Conservation (phyloP, 2,329 filamentous ascomycete species). For the Davidsoniella australis region DNA sequence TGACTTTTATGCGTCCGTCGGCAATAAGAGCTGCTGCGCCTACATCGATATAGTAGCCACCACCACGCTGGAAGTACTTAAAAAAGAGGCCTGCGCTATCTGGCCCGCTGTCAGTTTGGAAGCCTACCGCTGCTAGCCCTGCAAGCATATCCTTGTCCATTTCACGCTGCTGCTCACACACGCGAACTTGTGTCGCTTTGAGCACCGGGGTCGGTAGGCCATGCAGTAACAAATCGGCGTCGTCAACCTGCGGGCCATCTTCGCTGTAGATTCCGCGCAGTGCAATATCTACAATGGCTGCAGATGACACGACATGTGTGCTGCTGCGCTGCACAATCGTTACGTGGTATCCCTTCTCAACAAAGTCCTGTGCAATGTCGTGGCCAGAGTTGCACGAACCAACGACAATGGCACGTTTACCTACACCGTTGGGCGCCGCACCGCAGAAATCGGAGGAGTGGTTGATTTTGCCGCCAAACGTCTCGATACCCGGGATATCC, state of each 20-base stretch:
- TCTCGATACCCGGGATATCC: slow-evolving; percentile 34
- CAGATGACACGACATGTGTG: slow-evolving; percentile 45
- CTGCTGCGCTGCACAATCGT: slow-evolving; percentile 54
- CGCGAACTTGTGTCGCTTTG: slow-evolving; percentile 38
- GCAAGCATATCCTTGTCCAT: slow-evolving; percentile 24
- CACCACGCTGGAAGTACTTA: slow-evolving; percentile 49
- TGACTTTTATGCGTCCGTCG: slow-evolving; percentile 46
- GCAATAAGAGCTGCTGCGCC: slow-evolving; percentile 44
- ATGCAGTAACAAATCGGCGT: slow-evolving; percentile 45
- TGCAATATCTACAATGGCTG: slow-evolving; percentile 32
- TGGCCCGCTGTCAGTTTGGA: slow-evolving; percentile 41
- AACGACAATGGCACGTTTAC: slow-evolving; percentile 46
- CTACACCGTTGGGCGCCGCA: slow-evolving; percentile 25
- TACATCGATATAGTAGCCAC: slow-evolving; percentile 56
- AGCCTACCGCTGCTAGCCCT: slow-evolving; percentile 38
- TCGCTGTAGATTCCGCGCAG: slow-evolving; percentile 35
- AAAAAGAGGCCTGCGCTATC: slow-evolving; percentile 38
- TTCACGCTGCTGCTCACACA: slow-evolving; percentile 19
- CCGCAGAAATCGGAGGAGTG: slow-evolving; percentile 46
- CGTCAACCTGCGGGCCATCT: slow-evolving; percentile 41
- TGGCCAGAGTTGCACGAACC: slow-evolving; percentile 53
- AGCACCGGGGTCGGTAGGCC: slow-evolving; percentile 40
- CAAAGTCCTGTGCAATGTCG: slow-evolving; percentile 52
- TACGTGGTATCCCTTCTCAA: slow-evolving; percentile 47
- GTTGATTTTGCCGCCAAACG: slow-evolving; percentile 42